Base-by-base conservation (phyloP, 2,329 filamentous ascomycete genomes). In the Tolypocladium ovalisporum region DNA sequence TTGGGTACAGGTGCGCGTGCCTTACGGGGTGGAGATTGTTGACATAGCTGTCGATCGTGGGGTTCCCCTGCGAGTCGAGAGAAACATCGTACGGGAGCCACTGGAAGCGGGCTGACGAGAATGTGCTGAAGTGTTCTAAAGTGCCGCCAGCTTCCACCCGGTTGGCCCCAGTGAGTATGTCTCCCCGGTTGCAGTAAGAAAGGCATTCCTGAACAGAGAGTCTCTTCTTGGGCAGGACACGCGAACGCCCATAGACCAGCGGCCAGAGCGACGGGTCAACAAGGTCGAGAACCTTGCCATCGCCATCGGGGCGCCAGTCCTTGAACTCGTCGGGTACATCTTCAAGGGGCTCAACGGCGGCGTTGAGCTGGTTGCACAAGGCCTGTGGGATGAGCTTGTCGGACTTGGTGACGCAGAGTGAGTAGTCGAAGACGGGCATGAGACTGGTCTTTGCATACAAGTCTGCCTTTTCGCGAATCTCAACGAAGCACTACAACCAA, bases 251-350 rank as follows among this genome's bases (percentile, higher is more conserved):
- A 61, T 81, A 84, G 1, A 82, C 65, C 0, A 88, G 67, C 0
- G 85, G 83, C 61, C 78, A 88, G 8, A 88, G 71, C 0, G 83
- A 87, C 1, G 85, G 84, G 61, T 88, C 78, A 7, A 88, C 76
- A 1, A 88, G 70, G 64, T 88, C 79, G 0, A 85, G 76, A 1
- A 88, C 83, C 59, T 76, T 77, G 0, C 72, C 67, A 36, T 82
- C 71, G 0, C 79, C 83, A 2, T 77, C 73, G 0, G 84, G 85
- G 66, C 87, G 82, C 77, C 79, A 88, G 66, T 87, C 84, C 61
- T 79, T 78, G 37, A 72, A 54, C 0, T 70, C 56, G 9, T 79
- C 76, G 0, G 79, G 76, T 1, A 79, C 72, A n/a, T 78, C 67
- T 59, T 86, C 78, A 1, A 89, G 70, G 0, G 65, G 65, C 1